These are phyloP conservation scores for Cyberlindnera samutprakarnensis DNA, from an alignment of 805 yeast species.

Conservation along the genomic window DNA sequence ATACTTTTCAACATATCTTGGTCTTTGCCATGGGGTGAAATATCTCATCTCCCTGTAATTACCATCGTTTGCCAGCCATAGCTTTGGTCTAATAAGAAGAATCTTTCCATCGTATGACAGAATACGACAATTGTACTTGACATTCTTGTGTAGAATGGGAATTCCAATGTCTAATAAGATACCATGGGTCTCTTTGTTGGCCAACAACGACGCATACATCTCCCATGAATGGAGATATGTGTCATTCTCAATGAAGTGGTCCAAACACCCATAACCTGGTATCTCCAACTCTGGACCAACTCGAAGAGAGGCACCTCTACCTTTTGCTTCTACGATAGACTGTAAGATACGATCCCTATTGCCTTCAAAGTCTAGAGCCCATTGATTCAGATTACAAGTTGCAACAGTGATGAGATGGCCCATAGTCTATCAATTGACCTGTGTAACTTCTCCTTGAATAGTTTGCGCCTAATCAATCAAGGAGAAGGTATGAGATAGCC, in stretches of 20 bases:
- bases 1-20: constrained; percentile 66
- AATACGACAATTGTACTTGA: constrained; percentile 87
- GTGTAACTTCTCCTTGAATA: no score
- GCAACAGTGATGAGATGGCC: constrained; percentile 85
- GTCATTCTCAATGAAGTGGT: constrained; percentile 90
- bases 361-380: constrained; percentile 98
- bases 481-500: no score
- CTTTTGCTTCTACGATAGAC: constrained; percentile 72
- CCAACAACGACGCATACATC: constrained; percentile 72
- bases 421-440: constrained; percentile 36
- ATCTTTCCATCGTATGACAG: constrained; percentile 74
- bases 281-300: constrained; percentile 97
- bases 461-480: no score
- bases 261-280: constrained; percentile 91
- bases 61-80: constrained; percentile 95
- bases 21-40: constrained; percentile 89
- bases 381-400: constrained; percentile 93
- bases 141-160: constrained; percentile 84
- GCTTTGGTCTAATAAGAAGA: constrained; percentile 82
- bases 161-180: constrained; percentile 88
- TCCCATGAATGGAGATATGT: constrained; percentile 91
- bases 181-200: constrained; percentile 60
- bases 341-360: constrained; percentile 85
- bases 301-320: constrained; percentile 67
- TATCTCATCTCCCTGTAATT: constrained; percentile 97